These are phyloP conservation scores for Fusarium lyarnte DNA, from an alignment of 2,329 filamentous ascomycete species.

Conservation along the genomic window DNA sequence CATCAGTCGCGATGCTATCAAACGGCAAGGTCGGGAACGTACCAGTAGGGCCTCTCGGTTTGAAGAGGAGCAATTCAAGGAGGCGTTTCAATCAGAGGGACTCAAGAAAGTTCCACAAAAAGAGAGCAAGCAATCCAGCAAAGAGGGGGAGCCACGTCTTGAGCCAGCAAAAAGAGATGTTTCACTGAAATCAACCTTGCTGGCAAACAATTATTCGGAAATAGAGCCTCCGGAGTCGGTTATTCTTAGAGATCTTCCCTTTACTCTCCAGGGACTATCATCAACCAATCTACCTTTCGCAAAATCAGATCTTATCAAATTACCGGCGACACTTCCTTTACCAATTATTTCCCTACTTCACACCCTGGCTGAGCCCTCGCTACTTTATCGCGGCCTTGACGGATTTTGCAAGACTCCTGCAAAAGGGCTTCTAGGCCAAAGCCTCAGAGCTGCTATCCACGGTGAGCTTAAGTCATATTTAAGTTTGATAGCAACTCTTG, in stretches of 20 bases:
- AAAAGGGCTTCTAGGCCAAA: conserved; percentile 89
- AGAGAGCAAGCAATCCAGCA: conserved; percentile 49
- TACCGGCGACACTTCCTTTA: conserved; percentile 82
- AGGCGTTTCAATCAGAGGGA: conserved; percentile 65
- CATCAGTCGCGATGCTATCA: conserved; percentile 50
- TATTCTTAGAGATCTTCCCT: conserved; percentile 83
- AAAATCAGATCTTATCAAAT: conserved; percentile 72
- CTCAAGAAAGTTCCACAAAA: conserved; percentile 57
- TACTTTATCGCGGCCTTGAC: conserved; percentile 86
- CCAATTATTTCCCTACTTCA: conserved; percentile 89
- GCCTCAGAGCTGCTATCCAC: conserved; percentile 85
- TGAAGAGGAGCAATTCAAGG: conserved; percentile 61
- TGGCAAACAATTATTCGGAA: conserved; percentile 66
- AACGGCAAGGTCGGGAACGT: conserved; percentile 51
- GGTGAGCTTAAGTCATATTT: conserved; percentile 89
- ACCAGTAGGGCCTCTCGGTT: conserved; percentile 50
- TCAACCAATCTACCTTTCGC: conserved; percentile 85
- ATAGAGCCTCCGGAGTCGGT: conserved; percentile 71
- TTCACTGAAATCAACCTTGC: conserved; percentile 65
- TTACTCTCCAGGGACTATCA: conserved; percentile 90
- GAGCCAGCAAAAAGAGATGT: conserved; percentile 57
- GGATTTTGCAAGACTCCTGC: conserved; percentile 84
- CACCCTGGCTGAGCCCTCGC: conserved; percentile 88
- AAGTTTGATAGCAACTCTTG: conserved; percentile 87
- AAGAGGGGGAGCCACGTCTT: conserved; percentile 48